These are phyloP conservation scores for Solanum aculeatissimum DNA, from an alignment of 305 asterid genomes.

Conservation along the genomic window DNA sequence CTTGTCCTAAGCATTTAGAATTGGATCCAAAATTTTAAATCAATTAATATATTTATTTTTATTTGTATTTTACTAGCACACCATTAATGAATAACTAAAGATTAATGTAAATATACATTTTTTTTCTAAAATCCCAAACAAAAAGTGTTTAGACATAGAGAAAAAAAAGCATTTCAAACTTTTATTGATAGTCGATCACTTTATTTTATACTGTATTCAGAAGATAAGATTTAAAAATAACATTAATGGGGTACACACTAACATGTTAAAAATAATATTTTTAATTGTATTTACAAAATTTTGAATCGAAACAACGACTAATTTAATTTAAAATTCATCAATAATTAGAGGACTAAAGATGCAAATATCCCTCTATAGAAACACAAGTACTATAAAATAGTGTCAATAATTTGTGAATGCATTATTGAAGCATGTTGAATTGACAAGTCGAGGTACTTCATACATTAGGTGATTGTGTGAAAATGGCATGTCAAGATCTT, in stretches of 20 bases:
- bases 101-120: not conserved
- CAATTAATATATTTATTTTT: no score
- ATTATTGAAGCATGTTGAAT: not conserved
- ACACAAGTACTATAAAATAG: not conserved
- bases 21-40: not conserved
- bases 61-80: not conserved
- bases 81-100: not conserved
- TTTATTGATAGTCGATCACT: no score
- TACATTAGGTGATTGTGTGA: not conserved
- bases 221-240: no score
- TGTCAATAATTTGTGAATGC: not conserved
- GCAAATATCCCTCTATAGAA: not conserved
- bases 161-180: not conserved
- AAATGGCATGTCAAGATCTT: not conserved
- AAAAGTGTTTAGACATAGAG: not conserved
- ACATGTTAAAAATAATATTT: not conserved
- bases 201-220: not conserved
- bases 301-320: not conserved
- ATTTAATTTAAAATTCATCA: not conserved
- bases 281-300: not conserved
- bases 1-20: not conserved
- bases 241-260: not conserved
- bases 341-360: not conserved
- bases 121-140: not conserved
- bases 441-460: not conserved